Percentiles rank a stretch among this genome's conserved stretches.
Conservation (phyloP, 352 stramenopile species). For the Phytophthora idaei region DNA sequence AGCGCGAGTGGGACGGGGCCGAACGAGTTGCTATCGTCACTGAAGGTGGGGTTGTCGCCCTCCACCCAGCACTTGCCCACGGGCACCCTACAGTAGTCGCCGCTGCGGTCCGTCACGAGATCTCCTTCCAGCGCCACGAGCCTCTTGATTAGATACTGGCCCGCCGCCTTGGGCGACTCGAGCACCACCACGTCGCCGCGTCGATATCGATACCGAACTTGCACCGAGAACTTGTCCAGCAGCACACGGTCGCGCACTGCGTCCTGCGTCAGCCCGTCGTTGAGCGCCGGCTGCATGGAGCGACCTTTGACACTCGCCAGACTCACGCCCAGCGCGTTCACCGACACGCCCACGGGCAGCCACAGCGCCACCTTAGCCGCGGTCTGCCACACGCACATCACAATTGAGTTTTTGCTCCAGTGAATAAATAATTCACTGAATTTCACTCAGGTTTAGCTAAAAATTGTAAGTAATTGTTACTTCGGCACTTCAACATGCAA, state of each 20-base stretch:
- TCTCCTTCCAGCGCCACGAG: conserved; percentile 81
- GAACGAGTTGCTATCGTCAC: conserved; percentile 82
- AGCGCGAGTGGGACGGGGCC: conserved; percentile 80
- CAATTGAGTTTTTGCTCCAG: neutral
- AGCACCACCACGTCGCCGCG: conserved; percentile 86
- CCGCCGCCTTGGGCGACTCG: conserved; percentile 59
- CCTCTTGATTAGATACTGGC: conserved; percentile 78
- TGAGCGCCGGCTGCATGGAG: conserved; percentile 86
- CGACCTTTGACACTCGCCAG: conserved; percentile 75
- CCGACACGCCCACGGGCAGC: conserved; percentile 78
- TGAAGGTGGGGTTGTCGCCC: conserved; percentile 76
- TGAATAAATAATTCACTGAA: neutral
- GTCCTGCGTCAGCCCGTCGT: conserved; percentile 70
- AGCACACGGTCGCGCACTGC: conserved; percentile 79
- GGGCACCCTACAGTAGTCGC: conserved; percentile 49
- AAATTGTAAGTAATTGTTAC: neutral
- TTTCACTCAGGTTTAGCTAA: neutral
- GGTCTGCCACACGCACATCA: conserved; percentile 70
- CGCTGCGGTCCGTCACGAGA: conserved; percentile 58
- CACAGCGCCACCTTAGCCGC: conserved; percentile 69
- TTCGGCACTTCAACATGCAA: conserved; percentile 5
- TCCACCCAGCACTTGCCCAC: conserved; percentile 88
- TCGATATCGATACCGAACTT: conserved; percentile 64
- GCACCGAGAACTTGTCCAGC: conserved; percentile 87
- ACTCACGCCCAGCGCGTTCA: conserved; percentile 80